Evolutionary conservation across 805 yeast genomes (phyloP), one percentile per base, ranked within the genome.

Genomic region (Candida michaelii): DNA sequence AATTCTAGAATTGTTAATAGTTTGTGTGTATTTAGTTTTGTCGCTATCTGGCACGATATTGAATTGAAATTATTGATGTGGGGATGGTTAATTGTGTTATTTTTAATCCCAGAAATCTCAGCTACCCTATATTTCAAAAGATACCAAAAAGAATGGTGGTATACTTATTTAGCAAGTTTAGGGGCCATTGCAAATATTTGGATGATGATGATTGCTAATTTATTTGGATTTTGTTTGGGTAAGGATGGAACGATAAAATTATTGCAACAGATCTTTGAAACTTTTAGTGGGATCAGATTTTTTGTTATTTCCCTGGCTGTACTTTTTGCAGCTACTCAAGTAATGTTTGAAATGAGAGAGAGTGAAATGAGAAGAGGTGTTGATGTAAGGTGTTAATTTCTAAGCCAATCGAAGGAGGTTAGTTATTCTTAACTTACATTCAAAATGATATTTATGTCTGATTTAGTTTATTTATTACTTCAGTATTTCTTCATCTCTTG

Each of bases 41-140:
- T 93, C 16, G 98, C 99, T 2, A 69, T 93, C 23, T 93, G 99
- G 99, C 99, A 93, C 66, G 99, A 93, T 58, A 90, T 93, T 50
- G 90, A 93, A 63, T 74, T 93, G 55, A 82, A 81, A 48, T 67
- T 93, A 39, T 67, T 93, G 37, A 66, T 91, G 42, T 93, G 99
- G 99, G 98, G 99, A 9, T 90, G 97, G 97, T 65, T 88, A 19
- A 74, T 91, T 40, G 97, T 93, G 4, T 51, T 91, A 15, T 91
- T 91, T 58, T 74, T 93, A 33, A 53, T 90, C 4, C 99, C 99
- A 0, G 99, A 93, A 59, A 76, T 89, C 39, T 56, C 78, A 10
- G 83, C 86, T 12, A 77, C 88, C 3, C 49, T 65, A 9, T 52
- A 63, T 43, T 65, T 70, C 53, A 59, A 62, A 29, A 62, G 58